Evolutionary conservation across 768 basidiomycete genomes (phyloP).

Genomic region (Cystobasidium ongulense): DNA sequence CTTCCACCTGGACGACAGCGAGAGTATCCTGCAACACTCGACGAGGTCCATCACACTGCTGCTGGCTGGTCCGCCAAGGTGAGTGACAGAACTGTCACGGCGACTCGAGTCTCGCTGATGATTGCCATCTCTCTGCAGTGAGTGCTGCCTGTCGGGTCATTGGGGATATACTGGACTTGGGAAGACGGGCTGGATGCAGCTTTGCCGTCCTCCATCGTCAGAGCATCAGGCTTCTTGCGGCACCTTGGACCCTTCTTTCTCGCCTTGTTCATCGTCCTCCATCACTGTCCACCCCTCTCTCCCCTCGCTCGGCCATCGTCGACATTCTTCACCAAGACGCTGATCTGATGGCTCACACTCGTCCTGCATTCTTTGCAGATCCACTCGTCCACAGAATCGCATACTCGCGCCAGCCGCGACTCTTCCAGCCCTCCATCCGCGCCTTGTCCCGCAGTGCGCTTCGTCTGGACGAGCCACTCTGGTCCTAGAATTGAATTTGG

Average conservation of each 20-base stretch:
- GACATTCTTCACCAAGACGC: too few relatives aligned
- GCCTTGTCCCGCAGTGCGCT: not conserved
- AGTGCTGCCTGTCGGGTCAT: not conserved
- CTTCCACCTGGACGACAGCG: too few relatives aligned
- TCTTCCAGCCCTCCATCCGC: not conserved
- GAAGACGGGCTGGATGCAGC: too few relatives aligned
- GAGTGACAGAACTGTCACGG: not conserved
- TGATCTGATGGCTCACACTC: too few relatives aligned
- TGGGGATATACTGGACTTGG: too few relatives aligned
- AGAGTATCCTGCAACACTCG: too few relatives aligned
- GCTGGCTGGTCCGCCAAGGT: not conserved
- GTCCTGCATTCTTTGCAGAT: not conserved
- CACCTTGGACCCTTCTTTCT: too few relatives aligned
- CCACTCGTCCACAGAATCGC: not conserved
- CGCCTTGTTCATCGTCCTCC: too few relatives aligned
- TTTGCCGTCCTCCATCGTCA: too few relatives aligned
- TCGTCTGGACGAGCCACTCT: not conserved
- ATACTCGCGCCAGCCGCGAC: not conserved
- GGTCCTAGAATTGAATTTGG: not conserved
- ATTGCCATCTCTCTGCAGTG: not conserved
- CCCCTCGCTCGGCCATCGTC: too few relatives aligned
- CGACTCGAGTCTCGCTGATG: not conserved
- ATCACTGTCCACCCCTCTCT: too few relatives aligned
- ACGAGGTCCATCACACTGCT: not conserved
- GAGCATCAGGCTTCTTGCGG: too few relatives aligned